Conservation (phyloP, 176 grass and related monocot genomes). For the Carex cristatella region DNA sequence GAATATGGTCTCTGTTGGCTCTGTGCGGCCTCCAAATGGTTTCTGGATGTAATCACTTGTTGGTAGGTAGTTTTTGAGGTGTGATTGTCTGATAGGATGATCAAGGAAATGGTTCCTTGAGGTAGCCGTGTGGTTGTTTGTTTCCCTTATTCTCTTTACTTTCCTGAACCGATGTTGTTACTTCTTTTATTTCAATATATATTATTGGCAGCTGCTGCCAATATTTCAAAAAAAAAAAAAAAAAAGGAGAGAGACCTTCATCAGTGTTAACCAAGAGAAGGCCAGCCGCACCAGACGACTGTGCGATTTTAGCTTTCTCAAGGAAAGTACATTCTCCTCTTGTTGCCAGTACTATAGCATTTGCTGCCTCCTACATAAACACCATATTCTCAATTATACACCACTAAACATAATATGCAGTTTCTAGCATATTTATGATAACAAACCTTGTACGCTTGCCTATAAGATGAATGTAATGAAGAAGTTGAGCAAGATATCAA, state of each 20-base stretch:
- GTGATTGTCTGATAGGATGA: too few species aligned
- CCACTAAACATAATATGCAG: background rate
- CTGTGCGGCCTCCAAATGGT: too few species aligned
- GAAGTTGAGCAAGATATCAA: background rate
- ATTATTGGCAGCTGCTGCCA: background rate
- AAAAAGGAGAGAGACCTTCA: conserved; percentile 28
- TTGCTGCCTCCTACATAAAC: conserved; percentile 18
- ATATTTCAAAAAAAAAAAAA: background rate
- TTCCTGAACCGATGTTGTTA: too few species aligned
- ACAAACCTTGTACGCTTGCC: background rate
- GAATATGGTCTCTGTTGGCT: too few species aligned
- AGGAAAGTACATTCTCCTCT: conserved; percentile 76
- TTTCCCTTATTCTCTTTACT: too few species aligned
- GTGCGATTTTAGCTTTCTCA: conserved; percentile 54
- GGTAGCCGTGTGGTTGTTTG: too few species aligned
- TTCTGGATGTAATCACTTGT: too few species aligned
- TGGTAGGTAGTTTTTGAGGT: too few species aligned
- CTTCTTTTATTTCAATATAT: too few species aligned
- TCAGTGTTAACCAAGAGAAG: conserved; percentile 57
- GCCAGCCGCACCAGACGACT: conserved; percentile 41
- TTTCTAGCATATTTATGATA: background rate
- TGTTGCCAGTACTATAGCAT: conserved; percentile 40
- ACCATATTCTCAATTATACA: background rate
- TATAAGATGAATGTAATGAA: background rate
- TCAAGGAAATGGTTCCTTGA: too few species aligned